Evolutionary conservation across 352 stramenopile species (phyloP).

Genomic region (Globisporangium lucens): DNA sequence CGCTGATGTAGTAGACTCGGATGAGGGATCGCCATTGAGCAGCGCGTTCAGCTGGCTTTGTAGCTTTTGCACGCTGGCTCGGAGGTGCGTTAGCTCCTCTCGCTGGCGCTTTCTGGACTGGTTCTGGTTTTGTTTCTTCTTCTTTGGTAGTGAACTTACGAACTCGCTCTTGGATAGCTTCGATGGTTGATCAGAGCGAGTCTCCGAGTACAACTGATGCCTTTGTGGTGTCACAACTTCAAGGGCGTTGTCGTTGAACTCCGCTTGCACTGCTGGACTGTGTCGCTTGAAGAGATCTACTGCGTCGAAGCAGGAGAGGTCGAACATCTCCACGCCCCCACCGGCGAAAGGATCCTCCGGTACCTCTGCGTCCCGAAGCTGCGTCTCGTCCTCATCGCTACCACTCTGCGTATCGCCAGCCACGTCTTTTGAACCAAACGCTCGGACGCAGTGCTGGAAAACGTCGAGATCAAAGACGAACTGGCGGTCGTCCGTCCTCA

Average conservation of each 20-base stretch:
- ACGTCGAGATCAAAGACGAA: slow-evolving; percentile 44
- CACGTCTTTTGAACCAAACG: slow-evolving; percentile 8
- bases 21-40: slow-evolving; percentile 76
- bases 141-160: slow-evolving; percentile 21
- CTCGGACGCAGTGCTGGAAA: slow-evolving; percentile 31
- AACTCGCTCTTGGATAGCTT: background rate
- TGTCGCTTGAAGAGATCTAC: background rate
- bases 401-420: background rate
- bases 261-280: too few species aligned
- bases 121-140: slow-evolving; percentile 41
- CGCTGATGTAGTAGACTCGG: slow-evolving; percentile 6
- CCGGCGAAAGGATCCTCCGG: background rate
- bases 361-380: background rate
- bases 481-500: slow-evolving; percentile 15
- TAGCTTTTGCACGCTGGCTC: background rate
- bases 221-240: background rate
- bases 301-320: background rate
- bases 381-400: background rate
- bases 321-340: background rate
- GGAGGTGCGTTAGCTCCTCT: background rate
- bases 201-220: background rate
- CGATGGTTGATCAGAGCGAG: too few species aligned
- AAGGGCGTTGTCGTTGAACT: too few species aligned
- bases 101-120: slow-evolving; percentile 18
- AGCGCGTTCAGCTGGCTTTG: background rate